Evolutionary conservation across 1,139 yeast species (phyloP).

Genomic region (Kurtzmaniella quercitrusa): DNA sequence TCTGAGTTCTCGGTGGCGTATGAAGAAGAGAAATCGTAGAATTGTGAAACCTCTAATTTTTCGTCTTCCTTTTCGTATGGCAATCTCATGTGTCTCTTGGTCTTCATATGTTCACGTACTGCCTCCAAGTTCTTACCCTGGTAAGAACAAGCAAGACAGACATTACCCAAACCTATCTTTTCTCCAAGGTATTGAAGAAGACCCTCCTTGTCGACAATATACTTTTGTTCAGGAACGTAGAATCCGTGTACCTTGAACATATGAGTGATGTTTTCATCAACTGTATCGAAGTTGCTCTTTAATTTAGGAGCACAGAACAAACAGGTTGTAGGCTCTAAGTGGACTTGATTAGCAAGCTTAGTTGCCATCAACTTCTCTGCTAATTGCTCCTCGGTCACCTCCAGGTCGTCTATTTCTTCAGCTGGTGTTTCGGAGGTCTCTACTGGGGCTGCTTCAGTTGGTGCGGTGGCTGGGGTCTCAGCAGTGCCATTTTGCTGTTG

Average conservation of each 20-base stretch:
- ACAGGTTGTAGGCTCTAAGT: slow-evolving; percentile 71
- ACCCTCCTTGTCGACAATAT: slow-evolving; percentile 66
- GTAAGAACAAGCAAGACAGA: slow-evolving; percentile 78
- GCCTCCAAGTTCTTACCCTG: slow-evolving; percentile 83
- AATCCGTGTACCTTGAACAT: slow-evolving; percentile 79
- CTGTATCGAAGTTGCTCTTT: slow-evolving; percentile 26
- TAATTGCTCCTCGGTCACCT: slow-evolving; percentile 35
- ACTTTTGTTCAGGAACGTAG: slow-evolving; percentile 78
- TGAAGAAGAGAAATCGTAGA: slow-evolving; percentile 78
- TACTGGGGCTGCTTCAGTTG: slow-evolving; percentile 10
- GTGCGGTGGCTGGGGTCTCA: slow-evolving; percentile 8
- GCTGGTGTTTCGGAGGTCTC: slow-evolving; percentile 8
- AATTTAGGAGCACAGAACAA: slow-evolving; percentile 65
- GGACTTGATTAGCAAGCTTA: slow-evolving; percentile 58
- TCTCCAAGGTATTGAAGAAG: slow-evolving; percentile 72
- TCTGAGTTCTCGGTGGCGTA: slow-evolving; percentile 27
- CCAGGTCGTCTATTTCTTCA: slow-evolving; percentile 14
- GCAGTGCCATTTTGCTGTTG: slow-evolving; percentile 11
- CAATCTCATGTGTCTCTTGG: slow-evolving; percentile 81
- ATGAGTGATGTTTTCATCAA: slow-evolving; percentile 67
- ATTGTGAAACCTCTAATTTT: slow-evolving; percentile 72
- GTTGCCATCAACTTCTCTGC: slow-evolving; percentile 52
- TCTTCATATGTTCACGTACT: slow-evolving; percentile 83
- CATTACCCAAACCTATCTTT: slow-evolving; percentile 78
- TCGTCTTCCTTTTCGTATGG: slow-evolving; percentile 87